Evolutionary conservation across 1,139 yeast species (phyloP), one percentile per base, ranked within the genome.

Genomic region (Lodderomyces parapsilosis): DNA sequence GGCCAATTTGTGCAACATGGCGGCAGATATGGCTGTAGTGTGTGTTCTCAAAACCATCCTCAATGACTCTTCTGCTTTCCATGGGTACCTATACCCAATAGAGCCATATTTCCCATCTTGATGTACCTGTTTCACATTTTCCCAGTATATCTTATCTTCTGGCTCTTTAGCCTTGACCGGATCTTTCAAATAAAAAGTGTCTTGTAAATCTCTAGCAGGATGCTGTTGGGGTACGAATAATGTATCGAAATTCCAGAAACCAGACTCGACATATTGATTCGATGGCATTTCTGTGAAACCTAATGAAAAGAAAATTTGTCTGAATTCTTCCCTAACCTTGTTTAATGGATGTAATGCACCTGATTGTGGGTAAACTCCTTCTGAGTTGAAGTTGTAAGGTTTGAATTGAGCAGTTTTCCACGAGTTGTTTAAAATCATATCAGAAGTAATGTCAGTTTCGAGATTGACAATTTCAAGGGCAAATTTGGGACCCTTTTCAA

Each of bases 211-310:
- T 75, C 99, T 86, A 39, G 99, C 99, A 25, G 99, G 99, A 71
- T 93, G 99, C 71, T 93, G 98, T 74, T 93, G 99, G 45, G 99
- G 99, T 43, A 93, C 99, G 60, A 74, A 93, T 58, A 93, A 77
- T 3, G 99, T 80, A 65, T 93, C 99, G 62, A 93, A 93, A 70
- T 94, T 93, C 99, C 99, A 93, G 81, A 94, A 93, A 9, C 99
- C 98, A 22, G 95, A 80, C 62, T 93, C 99, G 44, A 94, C 99
- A 63, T 90, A 93, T 68, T 91, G 96, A 65, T 91, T 91, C 17
- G 99, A 86, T 48, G 99, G 97, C 99, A 93, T 93, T 73, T 93
- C 99, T 27, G 93, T 82, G 81, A 93, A 93, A 9, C 99, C 99
- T 90, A 93, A 83, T 36, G 94, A 83, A 71, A 93, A 93, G 80